Conservation (phyloP, 1,139 yeast genomes). For the Petasospora rhodanensis region DNA sequence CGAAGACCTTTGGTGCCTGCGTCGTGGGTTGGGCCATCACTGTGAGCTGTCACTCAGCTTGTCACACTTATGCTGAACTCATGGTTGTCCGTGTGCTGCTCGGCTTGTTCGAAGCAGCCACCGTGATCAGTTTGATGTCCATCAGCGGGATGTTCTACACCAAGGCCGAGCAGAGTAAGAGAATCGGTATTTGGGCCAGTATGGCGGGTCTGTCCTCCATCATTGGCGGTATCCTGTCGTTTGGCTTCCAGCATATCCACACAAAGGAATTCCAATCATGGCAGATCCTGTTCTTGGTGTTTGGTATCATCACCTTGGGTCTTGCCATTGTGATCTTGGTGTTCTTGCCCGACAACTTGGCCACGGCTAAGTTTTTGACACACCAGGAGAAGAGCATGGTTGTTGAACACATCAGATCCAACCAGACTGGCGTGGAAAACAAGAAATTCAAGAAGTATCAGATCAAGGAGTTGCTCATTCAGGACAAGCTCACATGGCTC, state of each 20-base stretch:
- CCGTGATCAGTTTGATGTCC: constrained; percentile 57
- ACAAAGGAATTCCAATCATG: constrained; percentile 28
- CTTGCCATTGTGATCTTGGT: constrained; percentile 41
- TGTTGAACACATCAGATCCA: constrained; percentile 37
- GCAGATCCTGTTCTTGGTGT: constrained; percentile 39
- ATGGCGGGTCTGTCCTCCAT: constrained; percentile 51
- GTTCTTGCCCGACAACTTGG: constrained; percentile 42
- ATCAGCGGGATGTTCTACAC: constrained; percentile 53
- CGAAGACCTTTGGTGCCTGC: constrained; percentile 43
- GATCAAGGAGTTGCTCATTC: constrained; percentile 39
- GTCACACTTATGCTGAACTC: constrained; percentile 44
- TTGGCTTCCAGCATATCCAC: constrained; percentile 34
- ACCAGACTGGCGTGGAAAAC: constrained; percentile 44
- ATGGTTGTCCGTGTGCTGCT: constrained; percentile 46
- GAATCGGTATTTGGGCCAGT: constrained; percentile 49
- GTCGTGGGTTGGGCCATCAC: constrained; percentile 49
- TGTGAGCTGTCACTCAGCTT: constrained; percentile 47
- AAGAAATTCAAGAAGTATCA: constrained; percentile 39
- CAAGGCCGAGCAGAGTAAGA: constrained; percentile 46
- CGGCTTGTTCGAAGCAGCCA: constrained; percentile 53
- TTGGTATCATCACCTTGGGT: constrained; percentile 39
- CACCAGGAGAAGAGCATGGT: constrained; percentile 38
- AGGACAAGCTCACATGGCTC: constrained; percentile 44
- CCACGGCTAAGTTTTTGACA: constrained; percentile 34
- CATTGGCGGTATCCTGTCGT: constrained; percentile 52